Base-by-base conservation (phyloP, 495 filamentous ascomycete species). In the Hypomontagnella monticulosa region DNA sequence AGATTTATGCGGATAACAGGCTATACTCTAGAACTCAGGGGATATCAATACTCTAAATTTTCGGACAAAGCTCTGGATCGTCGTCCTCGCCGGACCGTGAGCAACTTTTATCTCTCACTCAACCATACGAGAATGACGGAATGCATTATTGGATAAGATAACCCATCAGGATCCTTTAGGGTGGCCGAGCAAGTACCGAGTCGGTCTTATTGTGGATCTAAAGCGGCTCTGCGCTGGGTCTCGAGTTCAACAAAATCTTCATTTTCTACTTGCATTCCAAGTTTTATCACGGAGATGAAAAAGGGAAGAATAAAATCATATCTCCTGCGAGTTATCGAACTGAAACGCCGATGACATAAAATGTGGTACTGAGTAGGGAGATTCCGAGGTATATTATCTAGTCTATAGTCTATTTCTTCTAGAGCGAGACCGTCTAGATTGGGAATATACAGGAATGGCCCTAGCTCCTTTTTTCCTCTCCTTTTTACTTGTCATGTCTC, bases 201-300 rank as follows among this genome's bases (percentile, higher is more conserved):
- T 69, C 66, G 66, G 66, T 65, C 66, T 61, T 69, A 57, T 65
- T 64, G 66, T 69, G 66, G 66, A 69, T 38, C 33, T 23, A 66
- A 61, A 65, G 61, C 66, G 66, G 61, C 61, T 69, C 66, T 64
- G 66, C 64, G 14, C 57, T 63, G 36, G 63, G 64, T 67, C 64
- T 61, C 58, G 48, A 62, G 58, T 15, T 48, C 34, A 36, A 47
- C 42, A 54, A 47, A 63, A 54, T 20, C 46, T 42, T 57, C 32
- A 20, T 5, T 27, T 53, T 12, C 53, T 47, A 0, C 41, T n/a
- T n/a, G n/a, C n/a, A n/a, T n/a, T n/a, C n/a, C n/a, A n/a, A n/a
- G n/a, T n/a, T 30, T 44, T 36, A 33, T 61, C 63, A 37, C 56
- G 34, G 63, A 66, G 43, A 56, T 56, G 44, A 60, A 16, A 2